Percentiles rank a stretch among this genome's conserved stretches.
phyloP scores from a whole-genome alignment of 139 green algal genomes.

The Chlorella ohadii region DNA sequence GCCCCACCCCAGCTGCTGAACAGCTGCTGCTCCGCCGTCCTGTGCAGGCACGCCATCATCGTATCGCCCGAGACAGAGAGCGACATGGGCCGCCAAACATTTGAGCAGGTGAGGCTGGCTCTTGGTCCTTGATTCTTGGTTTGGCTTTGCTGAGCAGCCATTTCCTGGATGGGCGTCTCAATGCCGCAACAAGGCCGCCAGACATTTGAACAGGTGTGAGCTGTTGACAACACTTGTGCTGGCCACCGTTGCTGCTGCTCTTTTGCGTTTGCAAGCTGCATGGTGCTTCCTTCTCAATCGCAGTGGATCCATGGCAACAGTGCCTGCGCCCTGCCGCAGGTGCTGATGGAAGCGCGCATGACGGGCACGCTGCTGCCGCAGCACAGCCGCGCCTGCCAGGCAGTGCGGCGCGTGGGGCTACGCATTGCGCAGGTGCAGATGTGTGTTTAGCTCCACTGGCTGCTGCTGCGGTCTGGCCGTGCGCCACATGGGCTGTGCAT shows the following conservation, averaged over 20 bases:
- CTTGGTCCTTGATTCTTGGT: too few species aligned
- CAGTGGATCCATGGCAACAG: too few species aligned
- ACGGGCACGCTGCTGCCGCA: conserved; percentile 60
- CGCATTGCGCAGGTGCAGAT: not conserved
- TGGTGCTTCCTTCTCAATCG: too few species aligned
- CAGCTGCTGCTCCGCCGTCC: not conserved
- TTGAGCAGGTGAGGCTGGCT: conserved; percentile 50
- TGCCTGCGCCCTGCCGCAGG: conserved; percentile 24
- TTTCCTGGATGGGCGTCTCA: too few species aligned
- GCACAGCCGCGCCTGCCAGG: conserved; percentile 40
- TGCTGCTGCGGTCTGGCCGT: not conserved
- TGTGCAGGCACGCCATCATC: conserved; percentile 55
- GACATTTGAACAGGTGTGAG: too few species aligned
- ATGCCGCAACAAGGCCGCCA: too few species aligned
- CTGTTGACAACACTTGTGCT: too few species aligned
- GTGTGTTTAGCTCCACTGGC: not conserved
- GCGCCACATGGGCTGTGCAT: too few species aligned
- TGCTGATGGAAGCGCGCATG: conserved; percentile 47
- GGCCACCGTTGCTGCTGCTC: too few species aligned
- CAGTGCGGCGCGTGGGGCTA: conserved; percentile 46
- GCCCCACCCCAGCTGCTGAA: not conserved
- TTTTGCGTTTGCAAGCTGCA: too few species aligned
- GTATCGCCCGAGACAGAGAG: conserved; percentile 41
- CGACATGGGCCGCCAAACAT: conserved; percentile 49
- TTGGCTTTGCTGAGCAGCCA: too few species aligned